phyloP scores from a whole-genome alignment of 768 basidiomycete genomes.

The Hygrocybe punicea region DNA sequence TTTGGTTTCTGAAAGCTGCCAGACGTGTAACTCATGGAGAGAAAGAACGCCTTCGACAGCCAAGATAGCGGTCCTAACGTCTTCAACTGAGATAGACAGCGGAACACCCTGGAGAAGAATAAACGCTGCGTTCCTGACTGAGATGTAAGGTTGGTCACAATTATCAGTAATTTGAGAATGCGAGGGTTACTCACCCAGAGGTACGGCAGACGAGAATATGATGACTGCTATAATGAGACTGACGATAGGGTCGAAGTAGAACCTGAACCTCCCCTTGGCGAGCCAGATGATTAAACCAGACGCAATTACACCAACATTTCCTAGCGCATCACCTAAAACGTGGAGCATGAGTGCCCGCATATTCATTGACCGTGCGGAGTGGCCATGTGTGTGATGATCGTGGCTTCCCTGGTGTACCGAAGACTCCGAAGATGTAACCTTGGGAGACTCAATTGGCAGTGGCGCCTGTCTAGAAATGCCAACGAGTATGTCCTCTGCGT shows the following conservation, averaged over 20 bases:
- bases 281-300: conserved; percentile 95
- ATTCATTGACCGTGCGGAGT: conserved; percentile 79
- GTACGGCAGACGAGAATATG: conserved; percentile 93
- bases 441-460: background rate
- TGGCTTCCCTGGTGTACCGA: background rate
- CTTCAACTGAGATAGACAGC: conserved; percentile 79
- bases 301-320: conserved; percentile 95
- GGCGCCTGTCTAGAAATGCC: too few species aligned
- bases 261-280: conserved; percentile 77
- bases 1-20: conserved; percentile 95
- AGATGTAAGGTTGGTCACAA: background rate
- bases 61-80: conserved; percentile 79
- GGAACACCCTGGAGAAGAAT: conserved; percentile 95
- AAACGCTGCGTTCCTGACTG: conserved; percentile 86
- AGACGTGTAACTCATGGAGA: conserved; percentile 92
- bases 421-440: background rate
- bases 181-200: conserved; percentile 58
- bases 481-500: too few species aligned
- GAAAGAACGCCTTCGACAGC: conserved; percentile 80
- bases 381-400: conserved; percentile 30
- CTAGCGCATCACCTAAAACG: conserved; percentile 94
- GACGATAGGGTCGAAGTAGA: conserved; percentile 90
- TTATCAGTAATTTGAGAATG: background rate
- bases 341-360: conserved; percentile 95
- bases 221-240: conserved; percentile 92